phyloP scores from a whole-genome alignment of 1,284 basidiomycete species.

The Takashimella tepidaria region DNA sequence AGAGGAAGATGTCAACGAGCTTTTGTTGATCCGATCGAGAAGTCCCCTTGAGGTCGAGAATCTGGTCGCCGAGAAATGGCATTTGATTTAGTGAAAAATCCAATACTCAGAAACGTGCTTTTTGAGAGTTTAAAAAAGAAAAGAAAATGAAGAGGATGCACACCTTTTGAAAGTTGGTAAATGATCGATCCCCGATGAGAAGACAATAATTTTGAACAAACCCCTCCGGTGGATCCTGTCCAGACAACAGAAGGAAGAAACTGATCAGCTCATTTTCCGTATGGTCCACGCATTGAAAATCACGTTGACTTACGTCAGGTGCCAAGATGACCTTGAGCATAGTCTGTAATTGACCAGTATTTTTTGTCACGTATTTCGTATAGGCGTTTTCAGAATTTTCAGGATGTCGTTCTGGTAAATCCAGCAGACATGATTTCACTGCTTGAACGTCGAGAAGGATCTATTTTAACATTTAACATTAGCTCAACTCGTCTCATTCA shows the following conservation, averaged over 20 bases:
- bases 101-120: neutral
- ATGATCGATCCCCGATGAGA: slow-evolving; percentile 83
- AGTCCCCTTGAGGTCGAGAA: slow-evolving; percentile 91
- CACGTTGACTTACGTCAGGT: slow-evolving; percentile 60
- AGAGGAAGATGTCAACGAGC: slow-evolving; percentile 83
- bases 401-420: slow-evolving; percentile 57
- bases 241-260: no score
- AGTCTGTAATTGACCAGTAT: slow-evolving; percentile 74
- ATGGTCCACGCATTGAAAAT: no score
- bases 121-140: no score
- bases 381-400: slow-evolving; percentile 52
- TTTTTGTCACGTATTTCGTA: slow-evolving; percentile 71
- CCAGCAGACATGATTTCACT: slow-evolving; percentile 74
- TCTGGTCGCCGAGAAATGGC: slow-evolving; percentile 56
- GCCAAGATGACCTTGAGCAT: slow-evolving; percentile 90
- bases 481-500: neutral
- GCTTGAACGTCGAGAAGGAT: slow-evolving; percentile 86
- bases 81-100: neutral
- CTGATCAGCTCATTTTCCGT: no score
- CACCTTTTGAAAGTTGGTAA: slow-evolving; percentile 96
- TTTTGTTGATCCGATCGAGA: slow-evolving; percentile 78
- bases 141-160: slow-evolving; percentile 3
- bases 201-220: slow-evolving; percentile 93
- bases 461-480: no score
- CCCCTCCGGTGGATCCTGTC: slow-evolving; percentile 80